A percentile compares a stretch with the other conserved stretches of the same genome.
Evolutionary conservation across 306 rosid species (phyloP).

Genomic region (Trifolium fragiferum): DNA sequence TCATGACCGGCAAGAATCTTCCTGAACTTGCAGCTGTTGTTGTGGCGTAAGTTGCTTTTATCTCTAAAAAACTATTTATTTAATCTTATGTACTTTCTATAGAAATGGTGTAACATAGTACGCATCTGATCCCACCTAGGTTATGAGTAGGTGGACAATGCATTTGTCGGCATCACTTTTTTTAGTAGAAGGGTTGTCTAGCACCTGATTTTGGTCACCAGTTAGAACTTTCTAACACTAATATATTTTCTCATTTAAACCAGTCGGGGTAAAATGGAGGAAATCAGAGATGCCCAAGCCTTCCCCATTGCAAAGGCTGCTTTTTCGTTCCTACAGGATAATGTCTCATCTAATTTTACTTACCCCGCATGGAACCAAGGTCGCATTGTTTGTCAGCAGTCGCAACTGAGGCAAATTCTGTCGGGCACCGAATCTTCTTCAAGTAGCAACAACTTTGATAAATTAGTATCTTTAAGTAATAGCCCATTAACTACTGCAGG

Average conservation of each 20-base stretch:
- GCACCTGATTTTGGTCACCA: not conserved
- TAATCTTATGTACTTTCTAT: constrained; percentile 37
- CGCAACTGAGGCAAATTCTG: constrained; percentile 76
- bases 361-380: constrained; percentile 91
- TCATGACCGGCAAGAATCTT: constrained; percentile 64
- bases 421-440: constrained; percentile 62
- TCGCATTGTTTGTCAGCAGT: constrained; percentile 80
- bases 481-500: constrained; percentile 53
- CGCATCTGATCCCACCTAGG: constrained; percentile 23
- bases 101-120: constrained; percentile 2
- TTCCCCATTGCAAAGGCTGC: constrained; percentile 79
- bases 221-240: constrained; percentile 37
- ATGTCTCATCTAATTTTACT: constrained; percentile 57
- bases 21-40: constrained; percentile 88
- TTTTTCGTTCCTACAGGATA: constrained; percentile 75
- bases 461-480: constrained; percentile 62
- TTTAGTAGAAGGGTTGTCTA: not conserved
- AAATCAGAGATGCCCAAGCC: constrained; percentile 57
- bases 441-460: constrained; percentile 49
- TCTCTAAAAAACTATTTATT: constrained; percentile 27
- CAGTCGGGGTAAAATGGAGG: constrained; percentile 88
- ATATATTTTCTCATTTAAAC: constrained; percentile 44
- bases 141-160: constrained; percentile 22
- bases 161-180: constrained; percentile 2
- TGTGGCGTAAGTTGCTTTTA: constrained; percentile 70